These are phyloP conservation scores for Pseudocercospora fuligena DNA, from an alignment of 2,329 filamentous ascomycete genomes.

Conservation along the genomic window DNA sequence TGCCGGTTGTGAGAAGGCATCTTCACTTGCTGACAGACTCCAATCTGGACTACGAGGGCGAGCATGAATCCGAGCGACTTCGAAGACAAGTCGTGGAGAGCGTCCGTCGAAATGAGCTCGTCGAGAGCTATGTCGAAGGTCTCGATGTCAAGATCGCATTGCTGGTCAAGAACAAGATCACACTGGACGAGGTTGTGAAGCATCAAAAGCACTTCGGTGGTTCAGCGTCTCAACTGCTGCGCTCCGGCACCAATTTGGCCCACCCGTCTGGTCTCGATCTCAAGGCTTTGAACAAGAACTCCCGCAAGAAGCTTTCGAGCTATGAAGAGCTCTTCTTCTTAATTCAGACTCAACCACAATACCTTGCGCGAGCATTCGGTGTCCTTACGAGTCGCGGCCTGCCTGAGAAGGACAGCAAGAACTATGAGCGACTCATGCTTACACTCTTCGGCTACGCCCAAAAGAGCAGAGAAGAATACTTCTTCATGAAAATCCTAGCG, in stretches of 20 bases:
- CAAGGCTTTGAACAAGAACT: constrained; percentile 96
- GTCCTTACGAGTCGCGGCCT: constrained; percentile 81
- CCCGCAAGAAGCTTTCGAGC: constrained; percentile 89
- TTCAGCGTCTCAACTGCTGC: constrained; percentile 40
- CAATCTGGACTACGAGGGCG: constrained; percentile 98
- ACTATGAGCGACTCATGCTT: constrained; percentile 93
- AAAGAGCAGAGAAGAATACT: constrained; percentile 95
- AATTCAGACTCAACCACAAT: constrained; percentile 93
- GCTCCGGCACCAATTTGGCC: constrained; percentile 37
- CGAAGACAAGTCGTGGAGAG: constrained; percentile 97
- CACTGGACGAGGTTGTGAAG: constrained; percentile 93
- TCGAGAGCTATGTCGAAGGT: constrained; percentile 97
- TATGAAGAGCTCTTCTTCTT: constrained; percentile 99
- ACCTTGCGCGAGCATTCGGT: constrained; percentile 86
- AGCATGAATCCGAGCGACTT: constrained; percentile 93
- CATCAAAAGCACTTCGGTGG: constrained; percentile 97
- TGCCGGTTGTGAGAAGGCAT: constrained; percentile 96
- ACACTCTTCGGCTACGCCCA: constrained; percentile 96
- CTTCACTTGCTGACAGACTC: constrained; percentile 97
- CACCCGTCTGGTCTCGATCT: constrained; percentile 86
- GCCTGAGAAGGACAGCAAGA: constrained; percentile 88
- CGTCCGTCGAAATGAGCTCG: constrained; percentile 93
- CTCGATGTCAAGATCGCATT: constrained; percentile 98
- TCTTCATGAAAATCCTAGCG: constrained; percentile 84
- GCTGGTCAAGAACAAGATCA: constrained; percentile 99